Conservation (phyloP, 2,329 filamentous ascomycete species). For the Fusarium sp. region DNA sequence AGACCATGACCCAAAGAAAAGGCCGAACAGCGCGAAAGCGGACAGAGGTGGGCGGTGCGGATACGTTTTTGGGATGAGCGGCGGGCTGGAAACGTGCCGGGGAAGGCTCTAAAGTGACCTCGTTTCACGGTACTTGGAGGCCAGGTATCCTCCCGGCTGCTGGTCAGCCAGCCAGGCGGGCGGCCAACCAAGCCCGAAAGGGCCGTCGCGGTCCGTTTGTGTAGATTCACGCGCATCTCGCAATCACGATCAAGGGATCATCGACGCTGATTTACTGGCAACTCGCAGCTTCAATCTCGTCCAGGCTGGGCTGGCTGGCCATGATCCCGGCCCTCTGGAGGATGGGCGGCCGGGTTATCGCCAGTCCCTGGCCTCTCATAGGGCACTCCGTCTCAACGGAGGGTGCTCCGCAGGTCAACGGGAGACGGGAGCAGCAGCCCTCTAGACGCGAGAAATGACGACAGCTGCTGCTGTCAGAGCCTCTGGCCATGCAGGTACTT, state of each 20-base stretch:
- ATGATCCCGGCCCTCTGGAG: constrained; percentile 8
- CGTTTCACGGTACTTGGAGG: constrained; percentile 41
- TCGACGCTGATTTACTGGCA: constrained; percentile 26
- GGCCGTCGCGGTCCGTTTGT: constrained; percentile 13
- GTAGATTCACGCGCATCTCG: constrained; percentile 26
- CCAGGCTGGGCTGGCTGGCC: constrained; percentile 12
- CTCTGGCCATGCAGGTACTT: constrained; percentile 32
- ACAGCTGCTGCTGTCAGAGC: constrained; percentile 29
- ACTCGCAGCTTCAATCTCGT: constrained; percentile 10
- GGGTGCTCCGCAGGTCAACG: constrained; percentile 15
- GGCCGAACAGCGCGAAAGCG: constrained; percentile 43
- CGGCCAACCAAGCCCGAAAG: constrained; percentile 14
- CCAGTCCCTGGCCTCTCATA: constrained; percentile 5
- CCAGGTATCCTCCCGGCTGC: constrained; percentile 29
- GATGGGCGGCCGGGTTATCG: not conserved
- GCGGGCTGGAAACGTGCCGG: constrained; percentile 44
- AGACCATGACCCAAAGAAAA: constrained; percentile 41
- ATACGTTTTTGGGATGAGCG: constrained; percentile 48
- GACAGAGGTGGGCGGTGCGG: constrained; percentile 46
- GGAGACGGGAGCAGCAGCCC: constrained; percentile 23
- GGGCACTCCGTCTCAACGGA: constrained; percentile 10
- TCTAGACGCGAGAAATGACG: constrained; percentile 34
- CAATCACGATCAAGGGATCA: constrained; percentile 37
- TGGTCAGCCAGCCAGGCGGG: constrained; percentile 30
- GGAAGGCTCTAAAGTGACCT: constrained; percentile 41